phyloP scores from a whole-genome alignment of 805 yeast genomes.

The Candida jianshihensis region DNA sequence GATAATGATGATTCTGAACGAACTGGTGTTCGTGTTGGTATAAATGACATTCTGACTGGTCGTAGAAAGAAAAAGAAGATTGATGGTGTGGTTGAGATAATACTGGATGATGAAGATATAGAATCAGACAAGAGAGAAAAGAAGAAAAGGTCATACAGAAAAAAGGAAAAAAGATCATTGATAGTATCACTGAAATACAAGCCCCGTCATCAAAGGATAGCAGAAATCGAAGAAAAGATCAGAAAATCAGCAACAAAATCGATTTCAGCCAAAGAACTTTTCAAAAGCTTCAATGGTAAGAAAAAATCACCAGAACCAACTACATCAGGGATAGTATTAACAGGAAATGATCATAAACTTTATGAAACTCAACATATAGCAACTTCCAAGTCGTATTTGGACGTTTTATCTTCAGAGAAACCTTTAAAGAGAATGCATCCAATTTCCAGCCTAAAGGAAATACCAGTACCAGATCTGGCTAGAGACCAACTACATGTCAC shows the following conservation, averaged over 20 bases:
- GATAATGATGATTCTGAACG: not conserved
- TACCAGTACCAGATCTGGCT: conserved; percentile 9
- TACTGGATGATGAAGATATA: conserved; percentile 7
- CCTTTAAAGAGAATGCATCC: conserved; percentile 7
- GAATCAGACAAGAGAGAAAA: not conserved
- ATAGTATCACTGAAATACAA: conserved; percentile 15
- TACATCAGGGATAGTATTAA: too few relatives aligned
- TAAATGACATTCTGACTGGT: not conserved
- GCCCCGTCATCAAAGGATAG: conserved; percentile 10
- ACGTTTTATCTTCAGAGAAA: conserved; percentile 3
- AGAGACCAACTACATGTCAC: conserved; percentile 12
- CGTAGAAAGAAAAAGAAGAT: not conserved
- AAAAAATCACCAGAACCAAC: not conserved
- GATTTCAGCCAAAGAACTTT: conserved; percentile 15
- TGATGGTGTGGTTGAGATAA: conserved; percentile 9
- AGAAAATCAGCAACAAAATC: conserved; percentile 7
- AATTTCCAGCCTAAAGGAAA: conserved; percentile 16
- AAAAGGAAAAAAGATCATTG: not conserved
- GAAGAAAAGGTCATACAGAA: not conserved
- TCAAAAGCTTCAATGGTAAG: conserved; percentile 4
- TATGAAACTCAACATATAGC: too few relatives aligned
- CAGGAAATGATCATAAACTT: too few relatives aligned
- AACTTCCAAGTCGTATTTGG: conserved; percentile 8
- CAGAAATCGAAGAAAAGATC: conserved; percentile 19
- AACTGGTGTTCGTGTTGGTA: not conserved